Percentiles rank a stretch among this genome's conserved stretches.
Conservation (phyloP, 768 basidiomycete genomes). For the Epithele typhae region DNA sequence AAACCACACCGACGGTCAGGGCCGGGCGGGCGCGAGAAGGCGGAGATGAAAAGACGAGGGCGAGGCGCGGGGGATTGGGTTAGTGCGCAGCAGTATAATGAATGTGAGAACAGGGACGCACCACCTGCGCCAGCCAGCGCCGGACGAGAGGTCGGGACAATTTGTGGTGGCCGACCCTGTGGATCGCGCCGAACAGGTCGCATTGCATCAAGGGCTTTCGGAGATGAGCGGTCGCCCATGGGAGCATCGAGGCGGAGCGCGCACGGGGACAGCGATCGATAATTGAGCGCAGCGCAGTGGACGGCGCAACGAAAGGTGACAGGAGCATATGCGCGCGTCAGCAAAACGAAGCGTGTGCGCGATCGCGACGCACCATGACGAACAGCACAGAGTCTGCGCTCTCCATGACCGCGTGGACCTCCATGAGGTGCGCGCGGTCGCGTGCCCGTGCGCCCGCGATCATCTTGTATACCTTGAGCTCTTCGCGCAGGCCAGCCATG, state of each 20-base stretch:
- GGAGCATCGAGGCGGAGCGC: too few relatives aligned
- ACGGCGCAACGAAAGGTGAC: background rate
- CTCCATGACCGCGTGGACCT: conserved; percentile 23
- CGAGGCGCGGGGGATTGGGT: too few relatives aligned
- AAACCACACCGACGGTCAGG: too few relatives aligned
- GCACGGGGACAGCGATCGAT: too few relatives aligned
- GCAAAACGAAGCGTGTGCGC: background rate
- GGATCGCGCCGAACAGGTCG: conserved; percentile 10
- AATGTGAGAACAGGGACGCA: conserved; percentile 10
- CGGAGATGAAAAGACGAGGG: background rate
- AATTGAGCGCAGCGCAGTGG: too few relatives aligned
- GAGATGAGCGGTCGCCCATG: too few relatives aligned
- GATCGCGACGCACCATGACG: conserved; percentile 19
- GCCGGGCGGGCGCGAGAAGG: background rate
- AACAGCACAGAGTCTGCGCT: conserved; percentile 19
- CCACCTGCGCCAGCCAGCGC: conserved; percentile 27
- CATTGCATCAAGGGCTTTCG: conserved; percentile 16
- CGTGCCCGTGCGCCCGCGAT: conserved; percentile 15
- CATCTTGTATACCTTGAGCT: conserved; percentile 18
- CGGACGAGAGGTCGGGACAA: conserved; percentile 3
- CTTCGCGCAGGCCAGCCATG: conserved; percentile 1
- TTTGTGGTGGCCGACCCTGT: conserved; percentile 1
- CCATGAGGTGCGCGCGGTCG: conserved; percentile 21
- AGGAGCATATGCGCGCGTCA: too few relatives aligned
- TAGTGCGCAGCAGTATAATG: background rate